Conservation (phyloP, 2,329 filamentous ascomycete species). For the Corinectria fuckeliana region DNA sequence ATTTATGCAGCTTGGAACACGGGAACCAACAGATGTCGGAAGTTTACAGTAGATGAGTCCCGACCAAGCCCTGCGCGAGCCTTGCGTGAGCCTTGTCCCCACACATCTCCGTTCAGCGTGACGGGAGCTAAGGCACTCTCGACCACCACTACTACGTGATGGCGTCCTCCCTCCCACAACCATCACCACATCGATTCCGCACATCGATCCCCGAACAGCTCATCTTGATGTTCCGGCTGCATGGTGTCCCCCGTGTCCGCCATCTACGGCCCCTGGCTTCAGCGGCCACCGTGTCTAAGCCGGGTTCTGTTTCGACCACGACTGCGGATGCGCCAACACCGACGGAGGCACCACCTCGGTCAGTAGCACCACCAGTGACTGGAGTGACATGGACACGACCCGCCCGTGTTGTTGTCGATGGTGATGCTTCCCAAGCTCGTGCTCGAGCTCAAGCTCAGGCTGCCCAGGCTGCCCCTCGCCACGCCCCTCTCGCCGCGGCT, state of each 20-base stretch:
- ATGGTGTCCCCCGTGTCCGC: conserved; percentile 37
- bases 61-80: conserved; percentile 2
- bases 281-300: conserved; percentile 19
- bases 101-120: not conserved
- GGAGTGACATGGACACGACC: not conserved
- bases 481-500: not conserved
- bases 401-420: conserved; percentile 10
- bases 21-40: conserved; percentile 7
- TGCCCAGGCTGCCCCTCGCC: too few relatives aligned
- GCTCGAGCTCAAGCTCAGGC: conserved; percentile 1
- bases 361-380: not conserved
- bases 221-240: conserved; percentile 36
- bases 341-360: not conserved
- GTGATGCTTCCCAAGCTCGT: not conserved
- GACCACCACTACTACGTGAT: conserved; percentile 12
- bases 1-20: not conserved
- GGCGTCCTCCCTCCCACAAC: conserved; percentile 16
- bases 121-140: conserved; percentile 3
- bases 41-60: conserved; percentile 13
- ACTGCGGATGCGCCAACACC: conserved; percentile 5
- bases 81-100: conserved; percentile 20
- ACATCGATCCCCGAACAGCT: conserved; percentile 26
- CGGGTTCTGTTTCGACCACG: conserved; percentile 7
- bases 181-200: conserved; percentile 31
- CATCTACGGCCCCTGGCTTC: conserved; percentile 37